These are phyloP conservation scores for Dipteronia dyeriana DNA, from an alignment of 345 rosid genomes.

Conservation along the genomic window DNA sequence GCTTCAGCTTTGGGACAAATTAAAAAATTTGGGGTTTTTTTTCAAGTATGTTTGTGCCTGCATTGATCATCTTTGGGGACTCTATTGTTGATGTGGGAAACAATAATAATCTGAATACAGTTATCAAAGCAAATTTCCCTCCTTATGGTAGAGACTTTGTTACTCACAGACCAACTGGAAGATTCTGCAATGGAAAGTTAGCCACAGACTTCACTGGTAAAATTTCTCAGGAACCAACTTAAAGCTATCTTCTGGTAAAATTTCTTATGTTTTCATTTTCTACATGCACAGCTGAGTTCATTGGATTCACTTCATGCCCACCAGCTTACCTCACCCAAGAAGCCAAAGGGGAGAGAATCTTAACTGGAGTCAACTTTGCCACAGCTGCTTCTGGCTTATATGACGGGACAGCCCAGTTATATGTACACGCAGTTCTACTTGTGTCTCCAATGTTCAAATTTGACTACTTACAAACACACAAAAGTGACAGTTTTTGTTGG, in stretches of 20 bases:
- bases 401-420: conserved; percentile 69
- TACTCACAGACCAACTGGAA: conserved; percentile 71
- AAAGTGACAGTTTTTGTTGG: conserved; percentile 8
- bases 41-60: conserved; percentile 45
- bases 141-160: conserved; percentile 93
- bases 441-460: background rate
- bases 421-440: conserved; percentile 35
- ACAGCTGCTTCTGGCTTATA: conserved; percentile 82
- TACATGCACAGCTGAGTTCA: conserved; percentile 65
- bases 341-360: conserved; percentile 50
- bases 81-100: conserved; percentile 91
- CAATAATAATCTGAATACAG: conserved; percentile 68
- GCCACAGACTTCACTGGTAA: conserved; percentile 80
- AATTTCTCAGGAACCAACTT: background rate
- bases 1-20: too few relatives aligned
- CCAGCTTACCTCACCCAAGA: conserved; percentile 78
- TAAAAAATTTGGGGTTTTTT: conserved; percentile 26
- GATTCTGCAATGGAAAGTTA: conserved; percentile 90
- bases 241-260: background rate
- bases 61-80: conserved; percentile 84
- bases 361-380: conserved; percentile 86
- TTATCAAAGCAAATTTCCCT: conserved; percentile 76
- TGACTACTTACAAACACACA: background rate
- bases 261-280: conserved; percentile 12
- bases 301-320: conserved; percentile 80